Evolutionary conservation across 1,284 basidiomycete species (phyloP), one percentile per base, ranked within the genome.

Genomic region (Schizophyllum amplum): DNA sequence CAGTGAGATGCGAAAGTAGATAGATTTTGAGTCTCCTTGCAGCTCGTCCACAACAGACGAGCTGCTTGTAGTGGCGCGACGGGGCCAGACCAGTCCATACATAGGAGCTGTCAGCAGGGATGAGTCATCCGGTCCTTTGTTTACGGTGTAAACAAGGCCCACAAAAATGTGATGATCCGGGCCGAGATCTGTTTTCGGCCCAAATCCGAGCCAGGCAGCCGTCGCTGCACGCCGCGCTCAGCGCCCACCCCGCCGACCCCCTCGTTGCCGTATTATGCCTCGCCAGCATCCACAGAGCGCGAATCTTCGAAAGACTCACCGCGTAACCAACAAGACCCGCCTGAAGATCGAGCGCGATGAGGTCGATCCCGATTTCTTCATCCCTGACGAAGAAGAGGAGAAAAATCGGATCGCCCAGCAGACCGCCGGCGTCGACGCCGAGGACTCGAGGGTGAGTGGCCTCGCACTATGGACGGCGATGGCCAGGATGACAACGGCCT

Each of bases 241-340:
- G 67, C 67, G 68, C 67, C 68, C 71, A 67, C 65, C 66, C 69
- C 69, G 70, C 68, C 63, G 55, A 65, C 48, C 5, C n/a, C 9
- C 20, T 17, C 48, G 27, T n/a, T 47, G 42, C 26, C 52, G 23
- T 24, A 57, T 20, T 72, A 89, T 89, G 86, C 86, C 86, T 78
- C 86, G 86, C 69, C 83, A 82, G 72, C 83, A 83, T 66, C 82
- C 81, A 72, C 71, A 83, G 73, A 83, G 81, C 71, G 80, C 63
- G 27, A 33, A 33, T 33, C 86, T 89, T 72, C 80, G 88, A 71
- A 89, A 88, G 69, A 84, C 88, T 71, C 89, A 89, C 73, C 83
- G 91, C 70, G 87, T 94, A 75, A 93, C 89, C 72, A 92, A 92
- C 78, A 94, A 93, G 79, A 91, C 88, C 66, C 86, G 88, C 62